phyloP scores from a whole-genome alignment of 306 rosid species.

The Quillaja saponaria region DNA sequence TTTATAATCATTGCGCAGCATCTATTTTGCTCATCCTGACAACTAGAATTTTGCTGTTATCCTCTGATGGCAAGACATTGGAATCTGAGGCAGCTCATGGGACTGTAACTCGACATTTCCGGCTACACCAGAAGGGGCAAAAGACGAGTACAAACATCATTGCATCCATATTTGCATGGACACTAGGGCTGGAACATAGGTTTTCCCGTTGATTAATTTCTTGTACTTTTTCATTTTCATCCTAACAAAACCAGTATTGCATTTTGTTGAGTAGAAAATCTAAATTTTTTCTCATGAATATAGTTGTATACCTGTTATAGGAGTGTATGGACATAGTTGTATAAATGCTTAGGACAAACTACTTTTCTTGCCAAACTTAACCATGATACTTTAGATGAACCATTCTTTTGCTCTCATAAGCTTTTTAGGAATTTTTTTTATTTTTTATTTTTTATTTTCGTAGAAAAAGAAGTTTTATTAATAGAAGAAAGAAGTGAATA shows the following conservation, averaged over 20 bases:
- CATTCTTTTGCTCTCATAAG: no score
- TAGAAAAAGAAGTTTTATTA: no score
- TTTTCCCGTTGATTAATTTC: conserved; percentile 32
- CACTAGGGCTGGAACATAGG: conserved; percentile 96
- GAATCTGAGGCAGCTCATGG: conserved; percentile 99
- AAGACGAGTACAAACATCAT: conserved; percentile 98
- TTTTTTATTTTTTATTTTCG: no score
- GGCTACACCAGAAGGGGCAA: conserved; percentile 86
- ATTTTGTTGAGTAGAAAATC: not conserved
- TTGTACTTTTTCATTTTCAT: conserved; percentile 6
- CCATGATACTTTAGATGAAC: no score
- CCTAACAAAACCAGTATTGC: not conserved
- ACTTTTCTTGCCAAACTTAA: no score
- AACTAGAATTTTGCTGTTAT: conserved; percentile 59
- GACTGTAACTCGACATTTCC: conserved; percentile 93
- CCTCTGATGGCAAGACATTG: conserved; percentile 94
- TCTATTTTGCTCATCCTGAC: conserved; percentile 19
- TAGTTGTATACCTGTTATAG: not conserved
- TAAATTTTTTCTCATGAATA: not conserved
- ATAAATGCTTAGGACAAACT: no score
- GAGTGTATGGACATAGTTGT: not conserved
- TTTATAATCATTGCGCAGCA: not conserved
- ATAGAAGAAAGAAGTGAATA: no score
- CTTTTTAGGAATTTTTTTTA: no score
- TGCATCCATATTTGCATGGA: conserved; percentile 98